Base-by-base conservation (phyloP, 208 protist genomes). In the Leishmania gerbilli region DNA sequence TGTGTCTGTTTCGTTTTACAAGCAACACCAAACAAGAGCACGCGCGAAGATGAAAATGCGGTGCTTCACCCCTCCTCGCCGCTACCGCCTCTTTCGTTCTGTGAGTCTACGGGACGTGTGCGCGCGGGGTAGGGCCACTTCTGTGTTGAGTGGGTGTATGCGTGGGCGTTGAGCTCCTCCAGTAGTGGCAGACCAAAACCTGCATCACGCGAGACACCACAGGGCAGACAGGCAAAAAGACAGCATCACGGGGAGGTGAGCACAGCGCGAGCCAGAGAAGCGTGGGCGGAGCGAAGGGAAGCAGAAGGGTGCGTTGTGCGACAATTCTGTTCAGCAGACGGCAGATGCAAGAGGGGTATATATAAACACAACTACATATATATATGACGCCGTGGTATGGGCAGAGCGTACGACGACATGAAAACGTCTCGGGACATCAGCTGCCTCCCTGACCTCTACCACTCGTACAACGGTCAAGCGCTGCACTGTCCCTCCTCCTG, bases 21-120 rank as follows among this genome's bases (percentile, higher is more conserved):
- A 45, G 65, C 65, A 71, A 40, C 31, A 45, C 6, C 62, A 68
- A 34, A 42, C 31, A 71, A 71, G 37, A 71, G 74, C 34, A 80
- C 64, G 42, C n/a, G 58, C n/a, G 53, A 51, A 17, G n/a, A 76
- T 37, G 24, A 56, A 79, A 21, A 56, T 19, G 31, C 31, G 40
- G 40, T 45, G 9, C 37, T 0, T 71, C 65, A 8, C 13, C 37
- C 17, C 21, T 45, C 37, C 34, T 45, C 19, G 37, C 19, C 1
- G 6, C 65, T 8, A 34, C 37, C 6, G 31, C 40, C 65, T 40
- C 37, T 42, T 71, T 11, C 21, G n/a, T 27, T 13, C 62, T 68
- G 37, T 79, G 34, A 77, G 72, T 34, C 45, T 8, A 40, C 45
- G 17, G 5, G 72, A n/a, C 24, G 71, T 75, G 47, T 58, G 47